Base-by-base conservation (phyloP, 2,329 filamentous ascomycete species). In the Aspergillus ruber region DNA sequence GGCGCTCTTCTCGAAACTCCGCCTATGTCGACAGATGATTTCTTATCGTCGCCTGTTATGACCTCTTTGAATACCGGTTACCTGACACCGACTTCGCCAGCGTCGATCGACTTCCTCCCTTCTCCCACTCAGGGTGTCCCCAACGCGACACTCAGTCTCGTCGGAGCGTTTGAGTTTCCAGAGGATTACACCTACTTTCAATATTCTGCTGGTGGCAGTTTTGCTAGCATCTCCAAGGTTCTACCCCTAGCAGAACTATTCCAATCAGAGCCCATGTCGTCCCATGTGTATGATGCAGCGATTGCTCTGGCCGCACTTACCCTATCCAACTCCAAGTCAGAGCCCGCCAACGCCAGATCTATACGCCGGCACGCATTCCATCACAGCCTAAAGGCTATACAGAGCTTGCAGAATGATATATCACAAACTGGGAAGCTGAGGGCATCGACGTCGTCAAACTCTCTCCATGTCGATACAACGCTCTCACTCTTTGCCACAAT, bases 331-430 rank as follows among this genome's bases (percentile, higher is more conserved):
- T 33, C 45, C 18, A 21, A 50, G 15, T 27, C 35, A 12, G 27
- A 50, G 12, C 36, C 42, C 2, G 44, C 32, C 20, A 32, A 33
- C 3, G 42, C 50, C 8, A 38, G 43, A 10, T 17, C 20, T 21
- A 32, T 52, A n/a, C 50, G 50, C 23, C 50, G 44, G 7, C 50
- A 52, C 20, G 50, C 47, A 6, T 52, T 52, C 13, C 50, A 52
- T 20, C 50, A 52, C 36, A 52, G 44, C 25, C 41, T 52, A 3
- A 52, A 44, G 29, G 50, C 50, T 4, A 23, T 52, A 17, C 47
- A 52, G 33, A 41, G 50, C 2, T 9, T 52, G 35, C 43, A 44
- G 18, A 29, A 38, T 7, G 50, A 50, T 12, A 39, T 49, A 7
- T 20, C 47, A 12, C 48, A 21, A 13, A 23, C 27, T 3, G 17